Evolutionary conservation across 2,329 filamentous ascomycete species (phyloP).

Genomic region (Botrytis pseudocinerea): DNA sequence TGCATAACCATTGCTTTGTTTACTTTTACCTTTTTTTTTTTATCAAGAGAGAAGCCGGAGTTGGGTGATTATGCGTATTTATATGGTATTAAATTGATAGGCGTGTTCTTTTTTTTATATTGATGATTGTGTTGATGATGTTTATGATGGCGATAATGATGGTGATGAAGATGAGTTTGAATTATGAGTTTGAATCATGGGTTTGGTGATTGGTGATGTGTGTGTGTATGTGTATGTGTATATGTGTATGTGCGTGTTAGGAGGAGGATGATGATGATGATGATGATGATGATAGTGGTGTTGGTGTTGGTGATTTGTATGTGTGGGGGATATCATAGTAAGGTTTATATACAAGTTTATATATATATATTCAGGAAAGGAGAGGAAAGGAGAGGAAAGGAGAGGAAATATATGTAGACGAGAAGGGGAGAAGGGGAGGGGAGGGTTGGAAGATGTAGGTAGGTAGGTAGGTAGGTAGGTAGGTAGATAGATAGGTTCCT

Average conservation of each 20-base stretch:
- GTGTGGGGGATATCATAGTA: too few species aligned
- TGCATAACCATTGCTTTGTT: conserved; percentile 27
- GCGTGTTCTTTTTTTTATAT: conserved; percentile 18
- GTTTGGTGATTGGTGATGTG: background rate
- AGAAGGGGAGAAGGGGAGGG: background rate
- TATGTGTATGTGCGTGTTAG: too few species aligned
- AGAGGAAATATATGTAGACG: background rate
- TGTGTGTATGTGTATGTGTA: too few species aligned
- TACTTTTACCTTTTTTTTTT: conserved; percentile 23
- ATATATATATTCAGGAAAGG: background rate
- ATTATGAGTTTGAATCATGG: too few species aligned
- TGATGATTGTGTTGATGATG: background rate
- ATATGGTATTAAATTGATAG: conserved; percentile 26
- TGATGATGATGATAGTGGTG: too few species aligned
- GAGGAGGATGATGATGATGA: background rate
- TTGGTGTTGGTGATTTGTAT: background rate
- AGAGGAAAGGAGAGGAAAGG: background rate
- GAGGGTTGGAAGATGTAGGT: too few species aligned
- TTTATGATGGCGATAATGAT: background rate
- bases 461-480: background rate
- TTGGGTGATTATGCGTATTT: conserved; percentile 33
- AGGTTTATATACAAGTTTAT: too few species aligned
- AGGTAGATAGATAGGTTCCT: too few species aligned
- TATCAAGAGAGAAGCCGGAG: conserved; percentile 37
- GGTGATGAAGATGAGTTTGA: too few species aligned